Percentiles rank a stretch among this genome's conserved stretches.
Conservation (phyloP, 1,139 yeast species). For the Magnusiomyces suaveolens region DNA sequence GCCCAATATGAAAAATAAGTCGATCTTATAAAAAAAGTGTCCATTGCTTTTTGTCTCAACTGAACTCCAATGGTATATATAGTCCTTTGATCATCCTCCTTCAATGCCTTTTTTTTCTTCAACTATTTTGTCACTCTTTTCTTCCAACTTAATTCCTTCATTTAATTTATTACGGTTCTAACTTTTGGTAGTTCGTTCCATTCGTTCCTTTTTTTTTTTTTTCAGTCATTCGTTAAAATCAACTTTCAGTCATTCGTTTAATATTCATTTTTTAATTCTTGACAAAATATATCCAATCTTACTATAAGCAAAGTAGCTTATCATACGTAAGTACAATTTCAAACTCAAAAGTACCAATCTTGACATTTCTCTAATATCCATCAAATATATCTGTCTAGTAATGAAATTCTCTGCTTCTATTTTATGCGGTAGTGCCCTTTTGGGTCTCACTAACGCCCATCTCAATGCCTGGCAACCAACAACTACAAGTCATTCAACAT, state of each 20-base stretch:
- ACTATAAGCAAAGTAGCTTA: not conserved
- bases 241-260: not conserved
- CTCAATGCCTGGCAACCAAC: not conserved
- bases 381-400: not conserved
- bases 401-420: not conserved
- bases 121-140: not conserved
- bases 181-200: not conserved
- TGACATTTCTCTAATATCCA: not conserved
- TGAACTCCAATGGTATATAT: not conserved
- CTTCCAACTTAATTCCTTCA: not conserved
- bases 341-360: not conserved
- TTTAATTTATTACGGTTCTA: not conserved
- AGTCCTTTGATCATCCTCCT: not conserved
- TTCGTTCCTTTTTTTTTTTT: not conserved
- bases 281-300: not conserved
- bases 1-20: not conserved
- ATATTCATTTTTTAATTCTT: not conserved
- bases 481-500: not conserved
- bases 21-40: not conserved
- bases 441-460: not conserved
- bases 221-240: not conserved
- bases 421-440: not conserved
- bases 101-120: too few species aligned
- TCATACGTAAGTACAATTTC: not conserved
- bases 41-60: not conserved